A percentile compares a stretch with the other conserved stretches of the same genome.
Evolutionary conservation across 2,329 filamentous ascomycete species (phyloP).

Genomic region (Truncatella angustata): DNA sequence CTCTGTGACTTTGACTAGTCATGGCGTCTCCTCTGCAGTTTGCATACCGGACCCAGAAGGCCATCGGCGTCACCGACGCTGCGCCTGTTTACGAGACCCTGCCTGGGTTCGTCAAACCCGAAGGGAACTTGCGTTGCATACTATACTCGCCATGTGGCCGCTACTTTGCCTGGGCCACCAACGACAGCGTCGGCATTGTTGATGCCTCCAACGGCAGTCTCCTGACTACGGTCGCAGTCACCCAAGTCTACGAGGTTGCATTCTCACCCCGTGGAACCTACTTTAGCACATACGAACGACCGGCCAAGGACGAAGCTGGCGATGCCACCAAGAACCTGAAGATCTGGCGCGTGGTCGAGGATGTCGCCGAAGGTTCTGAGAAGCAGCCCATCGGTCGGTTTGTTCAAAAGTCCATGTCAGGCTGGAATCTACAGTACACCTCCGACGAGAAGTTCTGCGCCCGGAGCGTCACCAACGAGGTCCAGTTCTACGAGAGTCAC

Average conservation of each 20-base stretch:
- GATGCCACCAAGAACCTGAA: constrained; percentile 96
- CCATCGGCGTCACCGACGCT: constrained; percentile 90
- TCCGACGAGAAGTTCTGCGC: constrained; percentile 91
- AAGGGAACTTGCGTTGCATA: constrained; percentile 93
- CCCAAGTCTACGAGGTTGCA: constrained; percentile 88
- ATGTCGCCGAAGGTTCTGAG: constrained; percentile 57
- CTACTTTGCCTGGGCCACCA: constrained; percentile 93
- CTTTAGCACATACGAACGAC: constrained; percentile 94
- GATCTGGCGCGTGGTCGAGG: constrained; percentile 85
- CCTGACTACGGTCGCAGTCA: constrained; percentile 71
- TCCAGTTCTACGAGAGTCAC: constrained; percentile 92
- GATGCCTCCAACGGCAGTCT: constrained; percentile 75
- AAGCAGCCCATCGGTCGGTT: constrained; percentile 81
- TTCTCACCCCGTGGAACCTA: constrained; percentile 93
- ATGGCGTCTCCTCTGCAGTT: constrained; percentile 94
- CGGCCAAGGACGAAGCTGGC: constrained; percentile 87
- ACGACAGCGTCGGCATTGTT: constrained; percentile 80
- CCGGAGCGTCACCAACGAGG: constrained; percentile 91
- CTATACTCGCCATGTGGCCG: constrained; percentile 93
- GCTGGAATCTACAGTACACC: constrained; percentile 98
- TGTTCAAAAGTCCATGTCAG: constrained; percentile 92
- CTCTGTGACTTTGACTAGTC: constrained; percentile 85
- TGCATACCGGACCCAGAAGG: constrained; percentile 96
- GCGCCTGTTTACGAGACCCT: constrained; percentile 84
- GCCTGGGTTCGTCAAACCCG: constrained; percentile 79